Evolutionary conservation across 768 basidiomycete species (phyloP).

Genomic region (Phallus indusiatus): DNA sequence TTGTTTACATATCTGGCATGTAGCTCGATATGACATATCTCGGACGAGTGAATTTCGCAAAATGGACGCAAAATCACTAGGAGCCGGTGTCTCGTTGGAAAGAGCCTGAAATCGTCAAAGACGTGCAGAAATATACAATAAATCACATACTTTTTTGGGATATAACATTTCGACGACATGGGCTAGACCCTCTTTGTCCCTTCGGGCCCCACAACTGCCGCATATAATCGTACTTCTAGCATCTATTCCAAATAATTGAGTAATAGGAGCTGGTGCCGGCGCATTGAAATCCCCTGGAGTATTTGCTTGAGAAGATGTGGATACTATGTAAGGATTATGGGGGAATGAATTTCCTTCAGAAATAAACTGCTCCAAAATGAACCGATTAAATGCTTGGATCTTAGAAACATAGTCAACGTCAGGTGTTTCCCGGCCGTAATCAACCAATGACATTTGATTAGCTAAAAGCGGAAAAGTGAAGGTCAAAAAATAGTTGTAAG

Average conservation of each 20-base stretch:
- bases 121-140: constrained; percentile 1
- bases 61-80: constrained; percentile 54
- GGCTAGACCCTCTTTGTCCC: constrained; percentile 68
- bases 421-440: constrained; percentile 70
- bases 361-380: constrained; percentile 77
- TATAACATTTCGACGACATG: constrained; percentile 84
- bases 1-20: constrained; percentile 75
- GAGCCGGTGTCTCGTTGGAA: constrained; percentile 27
- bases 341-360: constrained; percentile 61
- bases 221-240: constrained; percentile 72
- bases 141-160: constrained; percentile 59
- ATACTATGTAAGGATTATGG: constrained; percentile 45
- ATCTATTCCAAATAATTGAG: constrained; percentile 77
- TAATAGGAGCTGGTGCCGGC: constrained; percentile 59
- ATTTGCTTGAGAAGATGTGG: constrained; percentile 18
- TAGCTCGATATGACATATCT: constrained; percentile 77
- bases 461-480: neutral
- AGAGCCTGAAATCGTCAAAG: constrained; percentile 18
- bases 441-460: constrained; percentile 53
- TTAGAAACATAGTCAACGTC: constrained; percentile 74
- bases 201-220: constrained; percentile 56
- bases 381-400: constrained; percentile 93
- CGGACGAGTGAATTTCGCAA: constrained; percentile 70
- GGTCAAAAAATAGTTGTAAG: constrained; percentile 3
- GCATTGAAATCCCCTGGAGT: constrained; percentile 15